Evolutionary conservation across 2,329 filamentous ascomycete species (phyloP), one percentile per base, ranked within the genome.

Genomic region (Cladosporium sp.): DNA sequence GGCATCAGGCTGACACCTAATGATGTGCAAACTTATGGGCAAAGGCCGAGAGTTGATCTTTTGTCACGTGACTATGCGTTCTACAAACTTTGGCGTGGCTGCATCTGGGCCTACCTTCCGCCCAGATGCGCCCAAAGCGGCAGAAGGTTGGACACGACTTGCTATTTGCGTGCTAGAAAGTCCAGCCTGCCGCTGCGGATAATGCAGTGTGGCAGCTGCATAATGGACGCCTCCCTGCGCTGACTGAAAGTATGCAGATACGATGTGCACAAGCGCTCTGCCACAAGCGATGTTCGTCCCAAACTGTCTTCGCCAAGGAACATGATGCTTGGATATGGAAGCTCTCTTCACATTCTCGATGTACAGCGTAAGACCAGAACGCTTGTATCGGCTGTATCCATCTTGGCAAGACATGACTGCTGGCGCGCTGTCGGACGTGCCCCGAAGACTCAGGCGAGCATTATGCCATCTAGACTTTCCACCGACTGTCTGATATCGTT

Each of bases 101-200:
- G 22, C 34, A 35, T 34, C 49, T 28, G 35, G 37, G 19, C 35
- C 36, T 10, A 39, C 17, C n/a, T n/a, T n/a, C n/a, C n/a, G n/a
- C n/a, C n/a, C n/a, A n/a, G n/a, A 52, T 24, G 19, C 39, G 24
- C 49, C 49, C 12, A 52, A 52, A 40, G 36, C 49, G 37, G 49
- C 10, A 37, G n/a, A 52, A 39, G 25, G 49, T 52, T 50, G 34
- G 8, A 20, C 25, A 3, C 3, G 25, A 2, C 32, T 52, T 25
- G 36, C 37, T 34, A 19, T 28, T 19, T 52, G 24, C 17, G 22
- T 19, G 15, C 28, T 10, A n/a, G 7, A 17, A 24, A 32, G 36
- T 24, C n/a, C 17, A 17, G 49, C 49, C 49, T 25, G 9, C 49
- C 13, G n/a, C 42, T 32, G 35, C 4, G 2, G 8, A 52, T 36